Evolutionary conservation across 1,284 basidiomycete species (phyloP).

Genomic region (Puccinia hordei): DNA sequence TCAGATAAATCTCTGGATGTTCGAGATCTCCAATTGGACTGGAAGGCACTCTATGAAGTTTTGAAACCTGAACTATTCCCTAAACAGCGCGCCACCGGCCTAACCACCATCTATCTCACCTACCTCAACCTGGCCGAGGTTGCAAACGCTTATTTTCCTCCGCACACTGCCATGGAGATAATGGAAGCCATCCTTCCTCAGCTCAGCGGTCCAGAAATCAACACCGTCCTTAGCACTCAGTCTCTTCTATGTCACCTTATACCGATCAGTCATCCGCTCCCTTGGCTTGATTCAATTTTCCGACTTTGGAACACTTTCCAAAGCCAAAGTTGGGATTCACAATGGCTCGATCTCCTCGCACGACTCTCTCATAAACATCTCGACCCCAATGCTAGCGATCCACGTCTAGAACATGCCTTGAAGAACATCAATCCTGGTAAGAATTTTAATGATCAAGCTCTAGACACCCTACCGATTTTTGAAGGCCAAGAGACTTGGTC

Average conservation of each 20-base stretch:
- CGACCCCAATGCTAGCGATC: conserved; percentile 65
- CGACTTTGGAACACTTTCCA: conserved; percentile 78
- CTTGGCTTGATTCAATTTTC: conserved; percentile 74
- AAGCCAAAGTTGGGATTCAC: conserved; percentile 66
- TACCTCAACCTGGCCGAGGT: conserved; percentile 61
- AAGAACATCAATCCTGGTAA: conserved; percentile 21
- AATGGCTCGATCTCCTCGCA: conserved; percentile 78
- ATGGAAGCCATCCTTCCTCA: conserved; percentile 73
- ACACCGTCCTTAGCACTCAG: conserved; percentile 74
- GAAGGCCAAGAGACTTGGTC: conserved; percentile 53
- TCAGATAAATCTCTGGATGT: conserved; percentile 76
- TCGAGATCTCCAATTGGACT: conserved; percentile 80
- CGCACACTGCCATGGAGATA: conserved; percentile 79
- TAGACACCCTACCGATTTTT: conserved; percentile 60
- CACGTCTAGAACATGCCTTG: conserved; percentile 63
- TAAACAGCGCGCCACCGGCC: conserved; percentile 77
- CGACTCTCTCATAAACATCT: conserved; percentile 76
- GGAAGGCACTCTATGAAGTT: conserved; percentile 80
- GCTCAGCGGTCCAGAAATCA: conserved; percentile 73
- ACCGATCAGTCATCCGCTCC: conserved; percentile 69
- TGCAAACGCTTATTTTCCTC: conserved; percentile 77
- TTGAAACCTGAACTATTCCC: conserved; percentile 80
- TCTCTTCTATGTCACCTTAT: conserved; percentile 82
- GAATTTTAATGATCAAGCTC: conserved; percentile 53
- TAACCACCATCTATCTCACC: conserved; percentile 65